Evolutionary conservation across 2,329 filamentous ascomycete species (phyloP).

Genomic region (Nannizziopsis barbatae): DNA sequence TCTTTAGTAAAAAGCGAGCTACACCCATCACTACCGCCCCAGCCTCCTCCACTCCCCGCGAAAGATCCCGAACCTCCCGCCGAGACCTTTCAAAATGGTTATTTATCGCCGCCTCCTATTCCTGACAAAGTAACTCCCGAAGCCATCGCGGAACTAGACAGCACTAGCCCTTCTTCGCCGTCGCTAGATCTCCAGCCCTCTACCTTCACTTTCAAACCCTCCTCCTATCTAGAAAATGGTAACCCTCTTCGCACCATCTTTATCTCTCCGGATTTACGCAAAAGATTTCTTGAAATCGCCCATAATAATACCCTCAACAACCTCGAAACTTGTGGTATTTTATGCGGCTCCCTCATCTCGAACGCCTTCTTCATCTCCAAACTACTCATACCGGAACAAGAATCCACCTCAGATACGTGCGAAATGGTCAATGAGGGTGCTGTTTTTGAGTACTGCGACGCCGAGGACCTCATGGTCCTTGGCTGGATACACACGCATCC

Average conservation of each 20-base stretch:
- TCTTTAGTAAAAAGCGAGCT: slow-evolving; percentile 23
- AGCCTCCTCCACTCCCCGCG: slow-evolving; percentile 31
- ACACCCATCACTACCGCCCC: slow-evolving; percentile 15
- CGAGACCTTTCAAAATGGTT: slow-evolving; percentile 6
- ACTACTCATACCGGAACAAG: slow-evolving; percentile 83
- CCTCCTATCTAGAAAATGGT: slow-evolving; percentile 82
- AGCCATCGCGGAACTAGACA: slow-evolving; percentile 16
- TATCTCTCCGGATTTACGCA: slow-evolving; percentile 63
- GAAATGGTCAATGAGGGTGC: slow-evolving; percentile 80
- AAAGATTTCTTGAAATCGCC: slow-evolving; percentile 63
- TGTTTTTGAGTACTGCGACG: slow-evolving; percentile 81
- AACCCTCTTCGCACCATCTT: slow-evolving; percentile 78
- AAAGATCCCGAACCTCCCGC: slow-evolving; percentile 25
- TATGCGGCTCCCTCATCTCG: slow-evolving; percentile 81
- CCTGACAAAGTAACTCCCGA: slow-evolving; percentile 18
- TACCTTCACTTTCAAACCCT: slow-evolving; percentile 69
- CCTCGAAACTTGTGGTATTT: slow-evolving; percentile 87
- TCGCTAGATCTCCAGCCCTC: slow-evolving; percentile 27
- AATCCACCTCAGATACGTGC: slow-evolving; percentile 81
- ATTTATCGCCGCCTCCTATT: slow-evolving; percentile 11
- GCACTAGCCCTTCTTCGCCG: not conserved
- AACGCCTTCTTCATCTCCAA: slow-evolving; percentile 87
- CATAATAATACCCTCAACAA: slow-evolving; percentile 65
- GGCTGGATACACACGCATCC: slow-evolving; percentile 99
- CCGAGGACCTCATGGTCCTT: slow-evolving; percentile 69